Percentiles rank a stretch among this genome's conserved stretches.
These are phyloP conservation scores for Lasiosphaeriaceae sp. DNA, from an alignment of 495 filamentous ascomycete species.

Conservation along the genomic window DNA sequence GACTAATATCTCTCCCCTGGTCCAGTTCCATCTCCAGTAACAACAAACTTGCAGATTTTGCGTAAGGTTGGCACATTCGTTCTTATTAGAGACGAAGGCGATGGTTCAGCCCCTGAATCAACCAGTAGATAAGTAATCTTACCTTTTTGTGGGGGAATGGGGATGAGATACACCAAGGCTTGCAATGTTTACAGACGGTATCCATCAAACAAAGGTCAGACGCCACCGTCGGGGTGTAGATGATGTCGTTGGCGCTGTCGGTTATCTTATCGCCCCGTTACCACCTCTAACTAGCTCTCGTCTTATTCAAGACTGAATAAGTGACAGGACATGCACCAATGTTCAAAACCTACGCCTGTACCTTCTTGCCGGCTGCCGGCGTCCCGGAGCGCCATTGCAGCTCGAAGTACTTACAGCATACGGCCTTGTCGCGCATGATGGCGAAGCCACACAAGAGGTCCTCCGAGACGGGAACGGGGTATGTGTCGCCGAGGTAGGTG, in stretches of 20 bases:
- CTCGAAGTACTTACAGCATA: neutral
- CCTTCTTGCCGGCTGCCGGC: neutral
- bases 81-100: neutral
- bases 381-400: neutral
- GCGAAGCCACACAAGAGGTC: neutral
- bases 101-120: constrained; percentile 5
- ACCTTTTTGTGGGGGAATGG: neutral
- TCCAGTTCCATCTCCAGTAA: constrained; percentile 11
- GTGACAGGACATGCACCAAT: neutral
- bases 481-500: neutral
- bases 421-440: neutral
- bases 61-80: constrained; percentile 4
- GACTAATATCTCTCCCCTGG: constrained; percentile 1
- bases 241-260: neutral
- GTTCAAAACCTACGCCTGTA: neutral
- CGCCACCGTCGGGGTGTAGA: neutral
- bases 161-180: neutral
- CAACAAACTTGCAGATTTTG: constrained; percentile 11
- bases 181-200: neutral
- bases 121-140: neutral
- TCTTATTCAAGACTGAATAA: neutral
- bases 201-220: neutral
- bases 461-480: neutral
- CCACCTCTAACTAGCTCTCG: neutral
- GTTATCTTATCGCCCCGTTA: neutral